Evolutionary conservation across 164 flowering plant species (phyloP).

Genomic region (Taxillus chinensis): DNA sequence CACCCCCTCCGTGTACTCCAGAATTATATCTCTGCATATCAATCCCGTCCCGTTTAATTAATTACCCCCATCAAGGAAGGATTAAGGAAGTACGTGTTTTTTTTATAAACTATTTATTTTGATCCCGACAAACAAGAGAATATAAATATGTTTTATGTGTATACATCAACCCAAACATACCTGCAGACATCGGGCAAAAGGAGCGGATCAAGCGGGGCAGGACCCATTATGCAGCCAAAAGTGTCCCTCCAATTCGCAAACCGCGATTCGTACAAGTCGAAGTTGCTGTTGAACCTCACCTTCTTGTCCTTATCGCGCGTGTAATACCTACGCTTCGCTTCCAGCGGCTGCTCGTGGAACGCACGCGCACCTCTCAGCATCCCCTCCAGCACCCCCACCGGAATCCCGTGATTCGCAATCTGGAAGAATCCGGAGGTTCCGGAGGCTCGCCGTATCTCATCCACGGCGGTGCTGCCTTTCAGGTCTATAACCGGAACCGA

Average conservation of each 20-base stretch:
- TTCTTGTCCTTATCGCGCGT: constrained; percentile 13
- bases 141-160: too few relatives aligned
- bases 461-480: constrained; percentile 9
- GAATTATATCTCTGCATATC: constrained; percentile 6
- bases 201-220: constrained; percentile 16
- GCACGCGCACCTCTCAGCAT: constrained; percentile 18
- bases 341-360: constrained; percentile 28
- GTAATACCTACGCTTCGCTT: constrained; percentile 21
- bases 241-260: constrained; percentile 37
- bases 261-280: constrained; percentile 14
- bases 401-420: constrained; percentile 37
- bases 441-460: constrained; percentile 18
- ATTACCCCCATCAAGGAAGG: too few relatives aligned
- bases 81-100: too few relatives aligned
- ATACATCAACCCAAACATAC: constrained; percentile 4
- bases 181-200: constrained; percentile 19
- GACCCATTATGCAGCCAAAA: constrained; percentile 8
- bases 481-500: constrained; percentile 22
- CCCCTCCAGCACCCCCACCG: constrained; percentile 14
- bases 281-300: constrained; percentile 16
- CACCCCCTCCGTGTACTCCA: constrained; percentile 10
- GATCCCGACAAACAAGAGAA: too few relatives aligned
- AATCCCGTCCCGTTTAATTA: too few relatives aligned
- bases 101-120: too few relatives aligned
- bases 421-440: constrained; percentile 39